Base-by-base conservation (phyloP, 805 yeast genomes). In the Candida ortonii region DNA sequence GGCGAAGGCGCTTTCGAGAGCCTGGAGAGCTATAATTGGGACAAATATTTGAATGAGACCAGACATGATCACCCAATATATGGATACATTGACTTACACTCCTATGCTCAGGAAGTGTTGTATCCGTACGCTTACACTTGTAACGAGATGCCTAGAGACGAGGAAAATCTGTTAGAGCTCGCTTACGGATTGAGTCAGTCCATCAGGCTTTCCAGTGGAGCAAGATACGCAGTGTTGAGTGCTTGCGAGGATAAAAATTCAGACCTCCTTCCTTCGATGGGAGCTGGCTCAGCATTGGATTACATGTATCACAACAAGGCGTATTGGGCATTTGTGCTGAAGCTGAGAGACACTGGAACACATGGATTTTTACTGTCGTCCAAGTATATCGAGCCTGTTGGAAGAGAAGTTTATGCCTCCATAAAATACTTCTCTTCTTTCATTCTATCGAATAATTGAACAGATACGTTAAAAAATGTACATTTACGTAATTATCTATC, bases 91-190 rank as follows among this genome's bases (percentile, higher is more conserved):
- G 96, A 88, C 57, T 69, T 85, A 46, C 95, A 85, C 53, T 83
- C 95, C 2, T 87, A 87, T 55, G 76, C 95, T 1, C 90, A 86
- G 56, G 90, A 85, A 47, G 73, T 87, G 18, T 63, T 86, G 17
- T 84, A 79, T 53, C 95, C 95, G 1, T 86, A 83, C 52, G 90
- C 93, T 0, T 86, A 71, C 53, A 77, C 89, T 1, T 86, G 95
- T 58, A 72, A 70, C 18, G 76, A 76, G 20, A 57, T 67, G 29
- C 95, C 96, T 13, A 61, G 90, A 23, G 95, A 86, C 52, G 73
- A 78, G 45, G 95, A 86, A 51, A 86, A 86, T 50, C 65, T 86
- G 53, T 62, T 84, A 22, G 95, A 86, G 53, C 64, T 85, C 43
- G 90, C 88, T 0, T 86, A 80, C 57, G 95, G 94, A 1, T 64